Evolutionary conservation across 192 early-diverging fungal species (phyloP).

Genomic region (Entomortierella chlamydospora): DNA sequence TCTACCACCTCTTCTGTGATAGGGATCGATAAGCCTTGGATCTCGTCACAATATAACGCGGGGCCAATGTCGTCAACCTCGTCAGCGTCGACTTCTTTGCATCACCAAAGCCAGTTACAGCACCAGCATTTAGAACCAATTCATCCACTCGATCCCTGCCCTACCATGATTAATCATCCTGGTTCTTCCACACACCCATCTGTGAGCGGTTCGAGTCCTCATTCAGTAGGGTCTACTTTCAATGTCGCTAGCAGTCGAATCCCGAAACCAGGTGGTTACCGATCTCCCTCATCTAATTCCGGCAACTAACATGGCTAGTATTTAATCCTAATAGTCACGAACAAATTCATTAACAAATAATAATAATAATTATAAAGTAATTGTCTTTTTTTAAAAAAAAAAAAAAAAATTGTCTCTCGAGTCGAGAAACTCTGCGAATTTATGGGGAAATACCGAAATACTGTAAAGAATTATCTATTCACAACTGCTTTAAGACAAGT

Average conservation of each 20-base stretch:
- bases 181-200: neutral
- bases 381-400: too few species aligned
- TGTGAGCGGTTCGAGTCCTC: neutral
- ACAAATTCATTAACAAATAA: too few species aligned
- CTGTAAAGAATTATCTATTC: too few species aligned
- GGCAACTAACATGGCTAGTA: neutral
- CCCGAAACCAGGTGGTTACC: conserved; percentile 10
- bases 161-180: neutral
- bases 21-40: conserved; percentile 4
- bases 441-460: too few species aligned
- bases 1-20: conserved; percentile 25
- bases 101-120: neutral
- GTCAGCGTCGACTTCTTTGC: neutral
- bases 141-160: conserved; percentile 25
- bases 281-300: conserved; percentile 13
- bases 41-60: neutral
- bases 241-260: conserved; percentile 16
- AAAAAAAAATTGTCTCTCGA: too few species aligned
- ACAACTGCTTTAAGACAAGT: too few species aligned
- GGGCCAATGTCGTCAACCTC: neutral
- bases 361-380: too few species aligned
- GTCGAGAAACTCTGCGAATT: too few species aligned
- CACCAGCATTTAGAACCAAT: conserved; percentile 13
- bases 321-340: too few species aligned
- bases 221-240: neutral